Evolutionary conservation across 495 filamentous ascomycete species (phyloP), one percentile per base, ranked within the genome.

Genomic region (Parachaetomium inaequale): DNA sequence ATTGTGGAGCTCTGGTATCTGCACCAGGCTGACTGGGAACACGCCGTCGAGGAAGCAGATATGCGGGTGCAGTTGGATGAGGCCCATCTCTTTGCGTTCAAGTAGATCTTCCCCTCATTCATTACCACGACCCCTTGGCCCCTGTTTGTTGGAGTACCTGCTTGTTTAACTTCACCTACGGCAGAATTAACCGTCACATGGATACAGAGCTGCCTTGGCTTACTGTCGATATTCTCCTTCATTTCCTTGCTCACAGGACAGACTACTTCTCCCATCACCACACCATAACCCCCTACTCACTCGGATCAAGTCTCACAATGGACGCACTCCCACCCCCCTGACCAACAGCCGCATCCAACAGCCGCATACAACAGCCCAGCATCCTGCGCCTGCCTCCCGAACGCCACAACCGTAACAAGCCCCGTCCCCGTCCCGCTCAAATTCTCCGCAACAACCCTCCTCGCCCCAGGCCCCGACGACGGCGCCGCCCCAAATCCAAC

Each of bases 291-390:
- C 34, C 32, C 8, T 32, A 57, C 7, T 31, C 26, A 45, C 17
- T 31, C 54, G 47, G 47, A 14, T 60, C 58, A 38, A 60, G 2
- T 14, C 2, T 23, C 31, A 60, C 58, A 43, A 60, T 43, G 3
- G 52, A 10, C 11, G 52, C 52, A 28, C 19, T 60, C 21, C 31
- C 58, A 1, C 58, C 58, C 12, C 46, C 45, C 47, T 51, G 46
- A 8, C 58, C 46, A 29, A 43, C 47, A 0, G 58, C n/a, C 46
- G 34, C 58, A 29, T 60, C 52, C 58, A 60, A 8, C 32, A 0
- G 58, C n/a, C 46, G 34, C 58, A 29, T 60, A 60, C 58, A 60
- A 8, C 32, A 60, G 5, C 12, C 46, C 47, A 12, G 43, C 14
- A 43, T 60, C 58, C 45, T 28, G 2, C 14, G 31, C 1, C 34